Conservation (phyloP, 345 rosid genomes). For the Jatropha curcas region DNA sequence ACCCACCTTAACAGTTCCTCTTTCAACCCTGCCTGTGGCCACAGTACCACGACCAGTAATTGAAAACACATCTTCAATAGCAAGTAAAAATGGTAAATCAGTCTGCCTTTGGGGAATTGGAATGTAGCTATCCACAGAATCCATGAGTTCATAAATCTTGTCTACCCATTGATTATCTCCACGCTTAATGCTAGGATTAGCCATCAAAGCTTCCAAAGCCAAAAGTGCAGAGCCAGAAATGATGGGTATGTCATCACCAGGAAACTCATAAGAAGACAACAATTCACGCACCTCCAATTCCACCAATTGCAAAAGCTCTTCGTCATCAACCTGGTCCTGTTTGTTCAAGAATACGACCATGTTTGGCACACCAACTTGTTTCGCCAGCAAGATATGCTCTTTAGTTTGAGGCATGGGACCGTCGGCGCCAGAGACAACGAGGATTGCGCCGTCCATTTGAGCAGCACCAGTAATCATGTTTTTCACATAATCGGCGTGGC, state of each 20-base stretch:
- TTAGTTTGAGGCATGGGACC: constrained; percentile 97
- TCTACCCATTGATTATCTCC: constrained; percentile 92
- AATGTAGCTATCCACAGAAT: constrained; percentile 75
- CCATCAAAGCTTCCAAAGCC: constrained; percentile 79
- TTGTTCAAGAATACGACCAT: constrained; percentile 89
- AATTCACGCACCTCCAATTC: constrained; percentile 97
- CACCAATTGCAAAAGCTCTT: constrained; percentile 81
- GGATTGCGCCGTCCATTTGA: constrained; percentile 93
- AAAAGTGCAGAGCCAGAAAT: constrained; percentile 80
- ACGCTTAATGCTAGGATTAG: constrained; percentile 58
- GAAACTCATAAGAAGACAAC: constrained; percentile 74
- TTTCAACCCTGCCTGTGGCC: constrained; percentile 89
- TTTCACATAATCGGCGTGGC: constrained; percentile 91
- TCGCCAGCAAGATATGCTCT: constrained; percentile 81
- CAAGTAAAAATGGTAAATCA: constrained; percentile 84
- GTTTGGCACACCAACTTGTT: constrained; percentile 90
- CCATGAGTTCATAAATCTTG: constrained; percentile 91
- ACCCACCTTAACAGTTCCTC: constrained; percentile 73
- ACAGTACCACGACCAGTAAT: constrained; percentile 93
- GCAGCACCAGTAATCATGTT: constrained; percentile 92
- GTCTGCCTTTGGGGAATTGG: constrained; percentile 82
- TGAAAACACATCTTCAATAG: constrained; percentile 87
- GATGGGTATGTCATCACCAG: constrained; percentile 85
- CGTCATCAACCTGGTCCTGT: constrained; percentile 91
- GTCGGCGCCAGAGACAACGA: constrained; percentile 79